phyloP scores from a whole-genome alignment of 2,329 filamentous ascomycete genomes.

The Cercospora sojina region DNA sequence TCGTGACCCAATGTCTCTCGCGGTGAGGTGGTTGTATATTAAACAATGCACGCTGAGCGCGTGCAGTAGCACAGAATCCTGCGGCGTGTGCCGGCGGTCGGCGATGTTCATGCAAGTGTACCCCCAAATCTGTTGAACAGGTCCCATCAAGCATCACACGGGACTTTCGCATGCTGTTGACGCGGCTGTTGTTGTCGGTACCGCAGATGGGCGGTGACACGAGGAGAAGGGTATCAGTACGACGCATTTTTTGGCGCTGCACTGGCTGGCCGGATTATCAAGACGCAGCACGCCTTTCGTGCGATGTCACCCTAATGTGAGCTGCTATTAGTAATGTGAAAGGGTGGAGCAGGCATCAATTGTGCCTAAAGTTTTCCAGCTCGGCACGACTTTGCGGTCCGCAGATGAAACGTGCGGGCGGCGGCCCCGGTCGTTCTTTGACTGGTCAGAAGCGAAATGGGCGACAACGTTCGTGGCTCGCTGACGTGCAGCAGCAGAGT shows the following conservation, averaged over 20 bases:
- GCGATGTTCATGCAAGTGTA: constrained; percentile 5
- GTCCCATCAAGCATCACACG: background rate
- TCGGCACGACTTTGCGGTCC: constrained; percentile 4
- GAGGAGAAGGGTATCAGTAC: background rate
- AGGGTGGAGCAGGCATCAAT: background rate
- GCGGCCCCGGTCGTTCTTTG: constrained; percentile 1
- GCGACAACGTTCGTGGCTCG: constrained; percentile 1
- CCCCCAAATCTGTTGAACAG: constrained; percentile 4
- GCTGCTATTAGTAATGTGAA: constrained; percentile 13
- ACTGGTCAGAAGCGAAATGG: background rate
- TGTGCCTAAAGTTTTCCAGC: constrained; percentile 12
- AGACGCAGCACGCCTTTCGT: background rate
- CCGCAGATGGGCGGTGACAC: background rate
- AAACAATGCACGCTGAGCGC: background rate
- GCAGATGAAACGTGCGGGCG: constrained; percentile 17
- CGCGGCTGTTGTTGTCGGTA: constrained; percentile 5
- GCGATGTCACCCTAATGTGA: constrained; percentile 14
- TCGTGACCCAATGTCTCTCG: background rate
- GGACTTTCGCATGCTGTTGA: background rate
- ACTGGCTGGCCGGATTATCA: background rate
- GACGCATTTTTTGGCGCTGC: background rate
- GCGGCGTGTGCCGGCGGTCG: background rate
- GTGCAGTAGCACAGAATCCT: constrained; percentile 1
- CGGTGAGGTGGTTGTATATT: background rate
- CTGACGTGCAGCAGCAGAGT: constrained; percentile 15